A percentile compares a stretch with the other conserved stretches of the same genome.
Conservation (phyloP, 2,329 filamentous ascomycete genomes). For the Penicillium sp. region DNA sequence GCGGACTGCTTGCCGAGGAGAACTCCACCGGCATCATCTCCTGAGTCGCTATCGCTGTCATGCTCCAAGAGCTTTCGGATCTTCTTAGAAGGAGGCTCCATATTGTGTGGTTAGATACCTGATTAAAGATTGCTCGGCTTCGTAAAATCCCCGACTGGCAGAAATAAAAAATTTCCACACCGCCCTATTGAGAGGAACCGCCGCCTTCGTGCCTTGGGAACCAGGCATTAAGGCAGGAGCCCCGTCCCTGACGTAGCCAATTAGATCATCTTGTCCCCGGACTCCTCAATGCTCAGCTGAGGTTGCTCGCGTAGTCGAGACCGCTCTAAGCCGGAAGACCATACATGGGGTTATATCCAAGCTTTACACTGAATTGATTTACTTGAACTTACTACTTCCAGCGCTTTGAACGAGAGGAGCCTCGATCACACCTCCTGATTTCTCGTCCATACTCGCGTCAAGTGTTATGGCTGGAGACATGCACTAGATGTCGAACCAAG, state of each 20-base stretch:
- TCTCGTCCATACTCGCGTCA: constrained; percentile 20
- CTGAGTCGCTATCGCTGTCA: constrained; percentile 39
- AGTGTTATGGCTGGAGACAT: constrained; percentile 37
- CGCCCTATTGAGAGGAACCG: constrained; percentile 18
- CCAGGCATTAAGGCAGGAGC: constrained; percentile 12
- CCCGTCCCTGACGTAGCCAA: constrained; percentile 37
- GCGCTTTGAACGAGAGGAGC: constrained; percentile 1
- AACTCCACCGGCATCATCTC: constrained; percentile 42
- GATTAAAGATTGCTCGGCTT: constrained; percentile 5
- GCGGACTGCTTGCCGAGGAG: constrained; percentile 32
- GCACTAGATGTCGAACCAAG: constrained; percentile 42
- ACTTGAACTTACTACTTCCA: not conserved
- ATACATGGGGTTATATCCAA: constrained; percentile 16
- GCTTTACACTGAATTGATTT: constrained; percentile 10
- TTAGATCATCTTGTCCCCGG: constrained; percentile 27
- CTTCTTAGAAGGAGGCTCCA: constrained; percentile 44
- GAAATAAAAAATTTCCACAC: constrained; percentile 34
- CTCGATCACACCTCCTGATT: not conserved
- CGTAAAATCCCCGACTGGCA: constrained; percentile 22
- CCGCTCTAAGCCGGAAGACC: constrained; percentile 12
- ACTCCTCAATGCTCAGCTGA: constrained; percentile 21
- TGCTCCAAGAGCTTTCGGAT: constrained; percentile 42
- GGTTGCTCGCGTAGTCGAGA: constrained; percentile 14
- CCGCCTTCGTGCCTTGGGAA: not conserved
- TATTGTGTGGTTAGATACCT: constrained; percentile 17